Base-by-base conservation (phyloP, 768 basidiomycete genomes). In the Kwoniella pini region DNA sequence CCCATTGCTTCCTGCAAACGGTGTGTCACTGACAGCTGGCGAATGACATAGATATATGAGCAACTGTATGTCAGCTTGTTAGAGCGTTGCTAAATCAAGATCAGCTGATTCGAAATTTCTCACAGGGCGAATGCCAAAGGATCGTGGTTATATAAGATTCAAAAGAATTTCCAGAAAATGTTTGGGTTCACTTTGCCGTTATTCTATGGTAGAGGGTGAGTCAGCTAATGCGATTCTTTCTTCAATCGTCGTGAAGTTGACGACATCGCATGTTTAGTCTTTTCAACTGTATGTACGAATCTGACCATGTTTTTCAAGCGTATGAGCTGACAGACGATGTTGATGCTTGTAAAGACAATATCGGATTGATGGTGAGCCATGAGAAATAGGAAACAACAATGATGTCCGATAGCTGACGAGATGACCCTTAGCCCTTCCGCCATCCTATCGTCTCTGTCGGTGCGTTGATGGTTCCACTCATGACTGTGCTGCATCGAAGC, bases 161-260 rank as follows among this genome's bases (percentile, higher is more conserved):
- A 99, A 79, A 89, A 90, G 77, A 87, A 86, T 72, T 97, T 99
- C 77, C 92, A 98, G 77, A 85, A 82, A 50, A 79, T 90, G 42
- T 97, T 99, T 69, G 95, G 95, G 4, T 99, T 98, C 77, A 99
- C 95, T 0, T 80, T 99, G 11, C 95, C 96, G 0, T 80, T 99
- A n/a, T 99, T 99, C 80, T 95, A 96, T 75, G 96, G 96, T 2
- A 82, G 96, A 61, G 95, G 95, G 75, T 77, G 60, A 71, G 77
- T 70, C 4, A 19, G 17, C 45, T 46, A 4, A 24, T 3, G 22
- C 11, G 21, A 26, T 44, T n/a, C 38, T 15, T 12, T 39, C 11
- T n/a, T 22, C 26, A 13, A 30, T 15, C 26, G 43, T 17, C 22
- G 31, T n/a, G 4, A 21, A 53, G 59, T 57, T 64, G 44, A 65